phyloP scores from a whole-genome alignment of 208 protist species.

The Trypanosoma congolense region DNA sequence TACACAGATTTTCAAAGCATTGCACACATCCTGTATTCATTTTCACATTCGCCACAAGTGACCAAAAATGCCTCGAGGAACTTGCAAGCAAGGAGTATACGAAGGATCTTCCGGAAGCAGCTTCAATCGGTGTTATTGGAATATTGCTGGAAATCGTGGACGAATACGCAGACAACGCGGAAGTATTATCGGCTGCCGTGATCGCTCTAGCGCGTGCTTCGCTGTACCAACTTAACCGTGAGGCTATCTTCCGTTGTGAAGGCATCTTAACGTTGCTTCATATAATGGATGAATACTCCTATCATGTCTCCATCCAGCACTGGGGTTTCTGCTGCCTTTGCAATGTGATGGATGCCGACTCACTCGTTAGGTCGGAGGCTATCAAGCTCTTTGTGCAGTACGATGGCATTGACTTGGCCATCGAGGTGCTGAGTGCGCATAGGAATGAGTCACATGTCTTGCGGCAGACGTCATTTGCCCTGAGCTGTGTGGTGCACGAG shows the following conservation, averaged over 20 bases:
- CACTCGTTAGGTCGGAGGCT: constrained; percentile 19
- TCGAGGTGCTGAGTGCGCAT: constrained; percentile 52
- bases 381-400: constrained; percentile 36
- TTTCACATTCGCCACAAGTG: constrained; percentile 51
- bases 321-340: constrained; percentile 65
- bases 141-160: constrained; percentile 79
- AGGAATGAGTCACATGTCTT: constrained; percentile 13
- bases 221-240: constrained; percentile 48
- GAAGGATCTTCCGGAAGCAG: constrained; percentile 21
- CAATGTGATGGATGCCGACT: constrained; percentile 33
- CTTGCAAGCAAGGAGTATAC: constrained; percentile 30
- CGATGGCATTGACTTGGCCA: constrained; percentile 49
- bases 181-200: constrained; percentile 54
- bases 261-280: constrained; percentile 73
- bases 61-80: constrained; percentile 44
- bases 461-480: constrained; percentile 13
- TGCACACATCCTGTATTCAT: constrained; percentile 68
- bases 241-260: constrained; percentile 59
- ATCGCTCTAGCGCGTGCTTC: constrained; percentile 58
- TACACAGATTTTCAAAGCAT: constrained; percentile 62
- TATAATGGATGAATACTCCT: constrained; percentile 77
- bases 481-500: constrained; percentile 30
- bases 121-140: constrained; percentile 49
- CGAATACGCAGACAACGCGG: constrained; percentile 65
- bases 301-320: constrained; percentile 51